Conservation (phyloP, 2,329 filamentous ascomycete species). For the Colletotrichum melonis region DNA sequence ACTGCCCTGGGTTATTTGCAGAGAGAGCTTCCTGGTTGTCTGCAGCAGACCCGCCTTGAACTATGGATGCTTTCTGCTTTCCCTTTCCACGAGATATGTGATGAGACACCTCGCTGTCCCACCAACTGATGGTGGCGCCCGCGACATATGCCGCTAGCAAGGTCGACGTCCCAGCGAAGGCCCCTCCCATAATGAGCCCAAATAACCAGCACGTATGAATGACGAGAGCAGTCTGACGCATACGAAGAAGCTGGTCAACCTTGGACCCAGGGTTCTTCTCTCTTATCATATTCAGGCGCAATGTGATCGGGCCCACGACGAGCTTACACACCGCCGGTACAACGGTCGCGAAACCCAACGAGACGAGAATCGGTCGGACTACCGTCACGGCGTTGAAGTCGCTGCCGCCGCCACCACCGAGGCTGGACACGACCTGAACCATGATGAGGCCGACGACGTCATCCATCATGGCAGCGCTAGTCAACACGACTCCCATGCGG, state of each 20-base stretch:
- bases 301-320: conserved; percentile 54
- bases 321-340: conserved; percentile 60
- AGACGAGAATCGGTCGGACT: conserved; percentile 58
- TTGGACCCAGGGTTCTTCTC: conserved; percentile 36
- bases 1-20: neutral
- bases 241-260: conserved; percentile 41
- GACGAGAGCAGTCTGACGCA: conserved; percentile 51
- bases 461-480: conserved; percentile 83
- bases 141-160: conserved; percentile 73
- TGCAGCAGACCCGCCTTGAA: neutral
- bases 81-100: neutral
- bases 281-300: conserved; percentile 46
- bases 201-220: conserved; percentile 63
- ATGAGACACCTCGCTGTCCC: conserved; percentile 55
- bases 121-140: conserved; percentile 70
- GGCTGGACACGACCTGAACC: conserved; percentile 78
- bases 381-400: conserved; percentile 48
- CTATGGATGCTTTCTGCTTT: neutral
- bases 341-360: conserved; percentile 61
- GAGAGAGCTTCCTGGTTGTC: neutral
- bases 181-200: conserved; percentile 59
- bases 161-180: conserved; percentile 71
- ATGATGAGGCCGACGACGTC: conserved; percentile 83
- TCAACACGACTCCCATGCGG: conserved; percentile 71
- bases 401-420: conserved; percentile 53